Percentiles rank a stretch among this genome's conserved stretches.
Conservation (phyloP, 139 green algal species). For the Picochlorum sp. region DNA sequence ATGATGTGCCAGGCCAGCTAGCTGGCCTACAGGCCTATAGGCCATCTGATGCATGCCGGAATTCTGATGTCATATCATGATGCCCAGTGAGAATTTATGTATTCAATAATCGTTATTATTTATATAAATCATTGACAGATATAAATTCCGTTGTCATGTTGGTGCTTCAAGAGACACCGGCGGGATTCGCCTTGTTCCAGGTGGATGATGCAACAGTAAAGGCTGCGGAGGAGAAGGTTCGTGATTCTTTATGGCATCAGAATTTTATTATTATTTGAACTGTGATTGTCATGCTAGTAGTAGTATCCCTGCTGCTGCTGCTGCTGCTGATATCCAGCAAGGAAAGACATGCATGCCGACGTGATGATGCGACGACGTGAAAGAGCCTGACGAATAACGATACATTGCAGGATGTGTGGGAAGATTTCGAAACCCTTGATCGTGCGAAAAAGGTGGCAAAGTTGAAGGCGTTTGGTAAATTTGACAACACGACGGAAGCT, state of each 20-base stretch:
- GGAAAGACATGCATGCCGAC: conserved; percentile 3
- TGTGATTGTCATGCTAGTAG: no score
- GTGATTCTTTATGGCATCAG: conserved; percentile 10
- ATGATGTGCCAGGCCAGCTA: no score
- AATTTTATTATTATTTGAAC: no score
- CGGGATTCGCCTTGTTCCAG: conserved; percentile 96
- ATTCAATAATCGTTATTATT: no score
- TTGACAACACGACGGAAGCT: conserved; percentile 95
- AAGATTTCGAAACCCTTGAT: conserved; percentile 78
- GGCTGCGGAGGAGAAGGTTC: conserved; percentile 58
- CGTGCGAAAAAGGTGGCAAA: conserved; percentile 89
- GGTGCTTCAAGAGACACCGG: conserved; percentile 90
- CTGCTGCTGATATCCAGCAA: background rate
- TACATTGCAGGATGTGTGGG: conserved; percentile 63
- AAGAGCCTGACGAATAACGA: background rate
- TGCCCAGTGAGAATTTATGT: no score
- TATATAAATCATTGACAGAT: no score
- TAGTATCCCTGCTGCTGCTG: no score
- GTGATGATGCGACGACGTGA: background rate
- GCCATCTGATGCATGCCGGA: no score
- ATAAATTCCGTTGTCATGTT: conserved; percentile 49
- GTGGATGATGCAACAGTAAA: conserved; percentile 87
- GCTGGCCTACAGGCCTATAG: no score
- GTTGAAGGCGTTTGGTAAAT: conserved; percentile 96
- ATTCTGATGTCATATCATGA: no score